These are phyloP conservation scores for Blastobotrys attinorum DNA, from an alignment of 805 yeast genomes.

Conservation along the genomic window DNA sequence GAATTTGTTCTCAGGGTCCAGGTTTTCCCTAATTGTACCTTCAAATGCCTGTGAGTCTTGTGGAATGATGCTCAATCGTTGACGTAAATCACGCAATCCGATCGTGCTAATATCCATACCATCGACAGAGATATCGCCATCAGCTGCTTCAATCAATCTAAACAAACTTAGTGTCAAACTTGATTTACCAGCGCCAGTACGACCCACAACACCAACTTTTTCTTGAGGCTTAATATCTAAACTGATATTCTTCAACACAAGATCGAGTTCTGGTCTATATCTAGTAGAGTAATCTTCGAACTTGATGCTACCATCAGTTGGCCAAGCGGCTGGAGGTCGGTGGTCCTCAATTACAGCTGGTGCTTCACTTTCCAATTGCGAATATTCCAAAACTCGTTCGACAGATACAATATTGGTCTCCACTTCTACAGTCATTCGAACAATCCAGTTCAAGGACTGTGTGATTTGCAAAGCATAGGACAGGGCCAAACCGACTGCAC, in stretches of 20 bases:
- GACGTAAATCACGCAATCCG: slow-evolving; percentile 73
- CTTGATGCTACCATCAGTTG: slow-evolving; percentile 55
- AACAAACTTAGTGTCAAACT: slow-evolving; percentile 78
- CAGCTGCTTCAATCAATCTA: slow-evolving; percentile 71
- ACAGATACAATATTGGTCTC: slow-evolving; percentile 96
- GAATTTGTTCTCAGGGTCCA: slow-evolving; percentile 69
- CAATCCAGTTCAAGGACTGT: slow-evolving; percentile 93
- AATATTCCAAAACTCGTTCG: slow-evolving; percentile 87
- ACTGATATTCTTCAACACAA: slow-evolving; percentile 62
- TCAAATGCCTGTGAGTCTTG: slow-evolving; percentile 91
- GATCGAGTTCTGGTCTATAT: slow-evolving; percentile 74
- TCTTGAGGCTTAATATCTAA: slow-evolving; percentile 63
- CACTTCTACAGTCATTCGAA: slow-evolving; percentile 97
- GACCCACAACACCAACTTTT: slow-evolving; percentile 91
- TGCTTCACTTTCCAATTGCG: slow-evolving; percentile 77
- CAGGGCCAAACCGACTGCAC: slow-evolving; percentile 88
- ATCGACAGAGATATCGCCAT: slow-evolving; percentile 68
- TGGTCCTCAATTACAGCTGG: slow-evolving; percentile 54
- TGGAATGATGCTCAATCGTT: slow-evolving; percentile 75
- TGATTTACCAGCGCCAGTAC: slow-evolving; percentile 96
- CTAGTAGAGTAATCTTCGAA: slow-evolving; percentile 73
- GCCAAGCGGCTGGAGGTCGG: slow-evolving; percentile 72
- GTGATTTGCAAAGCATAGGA: slow-evolving; percentile 91
- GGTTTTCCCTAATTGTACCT: slow-evolving; percentile 76
- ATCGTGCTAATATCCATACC: slow-evolving; percentile 54